Percentiles rank a stretch among this genome's conserved stretches.
Conservation (phyloP, 176 grass and related monocot species). For the Musa acuminata region DNA sequence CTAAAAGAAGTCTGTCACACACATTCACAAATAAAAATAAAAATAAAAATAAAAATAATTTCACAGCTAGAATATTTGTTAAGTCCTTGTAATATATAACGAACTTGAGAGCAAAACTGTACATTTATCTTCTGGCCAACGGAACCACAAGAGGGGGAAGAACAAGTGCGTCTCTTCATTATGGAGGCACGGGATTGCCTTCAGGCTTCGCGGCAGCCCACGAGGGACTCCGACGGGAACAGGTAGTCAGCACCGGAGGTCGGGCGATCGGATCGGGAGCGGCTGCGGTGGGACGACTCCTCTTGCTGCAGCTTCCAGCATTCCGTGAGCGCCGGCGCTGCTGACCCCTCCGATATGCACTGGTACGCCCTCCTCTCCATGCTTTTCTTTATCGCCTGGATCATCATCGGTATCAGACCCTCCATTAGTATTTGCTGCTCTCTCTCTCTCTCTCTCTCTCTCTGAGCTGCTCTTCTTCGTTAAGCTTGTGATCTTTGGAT, state of each 20-base stretch:
- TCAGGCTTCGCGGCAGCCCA: not conserved
- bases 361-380: not conserved
- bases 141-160: too few relatives aligned
- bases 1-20: too few relatives aligned
- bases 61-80: too few relatives aligned
- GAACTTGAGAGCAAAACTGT: too few relatives aligned
- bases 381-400: not conserved
- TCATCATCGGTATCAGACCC: not conserved
- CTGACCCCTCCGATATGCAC: not conserved
- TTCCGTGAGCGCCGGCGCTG: not conserved
- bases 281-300: not conserved
- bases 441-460: too few relatives aligned
- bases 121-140: too few relatives aligned
- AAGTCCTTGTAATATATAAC: too few relatives aligned
- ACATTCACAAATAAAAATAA: too few relatives aligned
- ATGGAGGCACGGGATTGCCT: not conserved
- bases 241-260: not conserved
- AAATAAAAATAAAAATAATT: too few relatives aligned
- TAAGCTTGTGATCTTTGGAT: too few relatives aligned
- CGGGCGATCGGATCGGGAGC: not conserved
- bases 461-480: too few relatives aligned
- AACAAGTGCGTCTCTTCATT: too few relatives aligned
- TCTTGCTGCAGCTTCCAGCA: conserved; percentile 3
- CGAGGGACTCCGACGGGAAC: not conserved
- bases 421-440: not conserved